phyloP scores from a whole-genome alignment of 441 rosid genomes.

The Bruguiera hainesii region DNA sequence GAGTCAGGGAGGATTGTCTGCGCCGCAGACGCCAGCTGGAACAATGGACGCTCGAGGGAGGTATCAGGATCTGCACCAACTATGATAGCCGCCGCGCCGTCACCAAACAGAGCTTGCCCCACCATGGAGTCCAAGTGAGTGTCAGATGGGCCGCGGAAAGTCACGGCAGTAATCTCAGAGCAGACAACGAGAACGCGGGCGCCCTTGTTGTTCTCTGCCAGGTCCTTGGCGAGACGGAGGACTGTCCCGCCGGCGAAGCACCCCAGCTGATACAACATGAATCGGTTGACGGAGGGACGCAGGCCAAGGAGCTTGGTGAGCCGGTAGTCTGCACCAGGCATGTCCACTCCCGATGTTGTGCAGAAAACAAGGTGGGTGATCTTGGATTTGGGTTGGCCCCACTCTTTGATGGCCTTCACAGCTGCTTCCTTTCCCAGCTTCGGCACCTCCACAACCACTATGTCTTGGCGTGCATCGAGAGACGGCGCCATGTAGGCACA shows the following conservation, averaged over 20 bases:
- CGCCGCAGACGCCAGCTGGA: conserved; percentile 37
- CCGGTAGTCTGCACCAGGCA: conserved; percentile 58
- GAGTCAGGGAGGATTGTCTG: conserved; percentile 54
- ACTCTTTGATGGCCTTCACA: conserved; percentile 48
- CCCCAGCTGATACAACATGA: conserved; percentile 62
- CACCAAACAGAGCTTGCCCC: conserved; percentile 53
- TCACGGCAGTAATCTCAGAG: conserved; percentile 47
- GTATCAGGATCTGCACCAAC: conserved; percentile 46
- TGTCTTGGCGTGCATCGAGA: conserved; percentile 49
- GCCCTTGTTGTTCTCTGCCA: conserved; percentile 56
- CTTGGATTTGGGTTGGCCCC: conserved; percentile 59
- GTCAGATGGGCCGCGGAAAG: conserved; percentile 51
- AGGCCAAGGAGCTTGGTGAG: conserved; percentile 56
- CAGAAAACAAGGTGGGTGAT: conserved; percentile 60
- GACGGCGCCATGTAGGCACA: conserved; percentile 46
- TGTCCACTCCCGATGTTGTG: conserved; percentile 52
- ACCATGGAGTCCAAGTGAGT: conserved; percentile 48
- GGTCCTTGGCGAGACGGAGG: conserved; percentile 50
- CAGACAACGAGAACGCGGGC: conserved; percentile 55
- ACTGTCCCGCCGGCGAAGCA: conserved; percentile 57
- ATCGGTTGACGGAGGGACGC: conserved; percentile 46
- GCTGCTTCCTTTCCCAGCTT: conserved; percentile 56
- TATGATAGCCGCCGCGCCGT: conserved; percentile 50
- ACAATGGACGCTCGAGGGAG: conserved; percentile 38
- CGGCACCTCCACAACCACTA: conserved; percentile 51